Conservation (phyloP, 2,329 filamentous ascomycete genomes). For the Apiospora marii region DNA sequence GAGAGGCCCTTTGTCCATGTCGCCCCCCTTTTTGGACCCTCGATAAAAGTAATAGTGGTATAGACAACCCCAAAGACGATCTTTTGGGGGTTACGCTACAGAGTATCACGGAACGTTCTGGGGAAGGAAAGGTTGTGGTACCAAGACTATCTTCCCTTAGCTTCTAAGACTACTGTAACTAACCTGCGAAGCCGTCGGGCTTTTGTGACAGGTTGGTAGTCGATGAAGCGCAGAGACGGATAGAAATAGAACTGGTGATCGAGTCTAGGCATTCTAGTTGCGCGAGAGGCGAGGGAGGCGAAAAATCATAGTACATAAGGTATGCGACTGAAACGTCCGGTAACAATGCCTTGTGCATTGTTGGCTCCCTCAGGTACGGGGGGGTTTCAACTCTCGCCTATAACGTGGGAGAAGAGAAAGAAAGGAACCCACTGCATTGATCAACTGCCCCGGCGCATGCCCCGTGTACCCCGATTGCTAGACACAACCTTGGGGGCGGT, state of each 20-base stretch:
- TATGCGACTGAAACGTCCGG: conserved; percentile 8
- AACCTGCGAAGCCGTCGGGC: not conserved
- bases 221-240: not conserved
- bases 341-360: conserved; percentile 16
- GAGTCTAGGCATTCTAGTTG: not conserved
- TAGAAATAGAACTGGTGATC: not conserved
- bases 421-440: conserved; percentile 12
- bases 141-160: conserved; percentile 10
- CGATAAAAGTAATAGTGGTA: not conserved
- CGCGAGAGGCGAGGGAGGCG: not conserved
- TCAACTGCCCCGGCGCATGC: not conserved
- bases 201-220: not conserved
- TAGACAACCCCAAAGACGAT: conserved; percentile 6
- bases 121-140: conserved; percentile 5
- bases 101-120: conserved; percentile 15
- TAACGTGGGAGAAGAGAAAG: not conserved
- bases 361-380: conserved; percentile 14
- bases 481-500: conserved; percentile 12
- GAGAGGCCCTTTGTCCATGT: conserved; percentile 3
- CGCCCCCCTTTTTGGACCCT: not conserved
- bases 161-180: conserved; percentile 7
- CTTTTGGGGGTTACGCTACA: conserved; percentile 14
- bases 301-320: not conserved
- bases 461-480: conserved; percentile 3
- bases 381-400: conserved; percentile 13